phyloP scores from a whole-genome alignment of 371 early-diverging fungal genomes.

The Zychaea mexicana region DNA sequence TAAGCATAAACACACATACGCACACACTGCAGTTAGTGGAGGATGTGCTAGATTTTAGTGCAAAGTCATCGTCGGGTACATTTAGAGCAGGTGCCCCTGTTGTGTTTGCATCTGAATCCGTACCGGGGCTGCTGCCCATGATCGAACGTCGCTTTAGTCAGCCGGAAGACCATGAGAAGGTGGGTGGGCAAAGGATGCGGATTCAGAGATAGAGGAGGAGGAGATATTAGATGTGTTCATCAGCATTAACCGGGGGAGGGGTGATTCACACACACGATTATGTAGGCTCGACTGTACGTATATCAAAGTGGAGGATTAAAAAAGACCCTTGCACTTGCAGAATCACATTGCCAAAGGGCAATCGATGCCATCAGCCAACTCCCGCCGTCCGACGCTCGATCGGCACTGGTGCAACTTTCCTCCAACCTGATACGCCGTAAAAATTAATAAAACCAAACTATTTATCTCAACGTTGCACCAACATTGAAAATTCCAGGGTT shows the following conservation, averaged over 20 bases:
- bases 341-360: slow-evolving; percentile 61
- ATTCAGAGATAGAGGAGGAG: too few relatives aligned
- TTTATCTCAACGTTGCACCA: too few relatives aligned
- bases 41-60: slow-evolving; percentile 89
- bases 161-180: slow-evolving; percentile 63
- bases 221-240: too few relatives aligned
- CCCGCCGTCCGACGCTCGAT: slow-evolving; percentile 69
- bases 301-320: slow-evolving; percentile 71
- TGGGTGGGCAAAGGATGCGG: too few relatives aligned
- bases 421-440: too few relatives aligned
- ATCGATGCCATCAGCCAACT: slow-evolving; percentile 57
- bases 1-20: too few relatives aligned
- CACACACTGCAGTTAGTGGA: slow-evolving; percentile 82
- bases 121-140: slow-evolving; percentile 77
- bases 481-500: too few relatives aligned
- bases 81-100: slow-evolving; percentile 74
- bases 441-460: too few relatives aligned
- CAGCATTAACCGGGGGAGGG: too few relatives aligned
- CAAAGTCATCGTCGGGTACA: slow-evolving; percentile 55
- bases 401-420: slow-evolving; percentile 71
- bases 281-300: slow-evolving; percentile 67
- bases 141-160: slow-evolving; percentile 81
- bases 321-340: slow-evolving; percentile 62
- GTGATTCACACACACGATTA: too few relatives aligned
- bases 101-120: slow-evolving; percentile 86